A percentile compares a stretch with the other conserved stretches of the same genome.
Conservation (phyloP, 2,329 filamentous ascomycete genomes). For the Blumeria graminis region DNA sequence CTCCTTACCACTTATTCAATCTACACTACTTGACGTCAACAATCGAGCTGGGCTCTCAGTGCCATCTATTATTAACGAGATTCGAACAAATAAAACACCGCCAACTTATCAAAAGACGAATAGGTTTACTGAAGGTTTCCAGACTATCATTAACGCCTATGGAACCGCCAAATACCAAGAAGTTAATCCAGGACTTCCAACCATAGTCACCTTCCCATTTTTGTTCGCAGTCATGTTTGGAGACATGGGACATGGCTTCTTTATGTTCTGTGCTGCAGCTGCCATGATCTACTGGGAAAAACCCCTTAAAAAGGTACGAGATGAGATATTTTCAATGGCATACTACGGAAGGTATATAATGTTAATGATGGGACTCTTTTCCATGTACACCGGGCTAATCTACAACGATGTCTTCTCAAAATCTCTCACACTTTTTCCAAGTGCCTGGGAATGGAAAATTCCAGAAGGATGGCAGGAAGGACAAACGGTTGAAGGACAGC, state of each 20-base stretch:
- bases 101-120: conserved; percentile 96
- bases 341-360: conserved; percentile 98
- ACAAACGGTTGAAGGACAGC: conserved; percentile 36
- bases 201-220: conserved; percentile 97
- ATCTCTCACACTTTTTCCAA: conserved; percentile 68
- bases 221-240: conserved; percentile 99
- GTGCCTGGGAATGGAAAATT: conserved; percentile 52
- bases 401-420: conserved; percentile 97
- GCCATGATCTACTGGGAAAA: conserved; percentile 97
- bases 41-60: conserved; percentile 90
- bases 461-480: conserved; percentile 43
- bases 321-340: conserved; percentile 93
- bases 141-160: conserved; percentile 97
- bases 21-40: conserved; percentile 87
- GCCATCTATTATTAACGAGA: conserved; percentile 94
- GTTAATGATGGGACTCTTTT: conserved; percentile 92
- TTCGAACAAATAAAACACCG: conserved; percentile 88
- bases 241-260: conserved; percentile 77
- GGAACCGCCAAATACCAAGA: conserved; percentile 94
- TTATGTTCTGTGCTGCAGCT: conserved; percentile 62
- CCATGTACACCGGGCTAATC: conserved; percentile 86
- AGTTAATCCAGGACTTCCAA: conserved; percentile 85
- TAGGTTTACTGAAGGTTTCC: conserved; percentile 93
- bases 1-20: conserved; percentile 68
- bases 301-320: conserved; percentile 69